Conservation (phyloP, 2,329 filamentous ascomycete genomes). For the Ascocoryne sarcoides region DNA sequence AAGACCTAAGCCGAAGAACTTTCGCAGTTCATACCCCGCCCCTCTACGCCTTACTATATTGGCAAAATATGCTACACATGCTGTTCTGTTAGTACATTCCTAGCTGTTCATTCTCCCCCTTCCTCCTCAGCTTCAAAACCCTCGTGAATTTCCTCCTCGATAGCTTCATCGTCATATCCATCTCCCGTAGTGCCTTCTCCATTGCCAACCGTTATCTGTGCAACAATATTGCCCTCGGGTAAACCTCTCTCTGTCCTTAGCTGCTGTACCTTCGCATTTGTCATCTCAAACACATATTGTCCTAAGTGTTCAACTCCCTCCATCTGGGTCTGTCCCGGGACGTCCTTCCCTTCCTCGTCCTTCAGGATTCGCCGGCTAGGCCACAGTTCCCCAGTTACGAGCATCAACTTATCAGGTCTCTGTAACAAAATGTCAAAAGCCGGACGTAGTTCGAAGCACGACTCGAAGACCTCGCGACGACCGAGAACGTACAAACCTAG, state of each 20-base stretch:
- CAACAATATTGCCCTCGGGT: constrained; percentile 12
- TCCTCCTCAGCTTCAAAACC: constrained; percentile 19
- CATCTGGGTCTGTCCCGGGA: constrained; percentile 61
- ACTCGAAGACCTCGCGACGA: constrained; percentile 78
- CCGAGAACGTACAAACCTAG: constrained; percentile 90
- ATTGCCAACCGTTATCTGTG: constrained; percentile 5
- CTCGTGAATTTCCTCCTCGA: constrained; percentile 16
- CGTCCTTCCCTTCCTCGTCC: constrained; percentile 36
- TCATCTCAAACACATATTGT: constrained; percentile 97
- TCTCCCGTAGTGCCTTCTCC: constrained; percentile 10
- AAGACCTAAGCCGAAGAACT: no score
- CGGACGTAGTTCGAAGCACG: constrained; percentile 76
- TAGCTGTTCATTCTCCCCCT: not conserved
- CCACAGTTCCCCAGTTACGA: constrained; percentile 83
- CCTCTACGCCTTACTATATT: no score
- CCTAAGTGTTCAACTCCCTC: constrained; percentile 88
- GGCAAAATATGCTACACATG: not conserved
- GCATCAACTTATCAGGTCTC: constrained; percentile 70
- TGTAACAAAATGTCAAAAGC: constrained; percentile 73
- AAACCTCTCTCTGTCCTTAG: constrained; percentile 24
- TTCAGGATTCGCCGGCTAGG: constrained; percentile 50
- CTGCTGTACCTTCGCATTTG: constrained; percentile 38
- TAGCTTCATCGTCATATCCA: constrained; percentile 11
- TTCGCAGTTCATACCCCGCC: no score
- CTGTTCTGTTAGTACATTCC: not conserved